These are phyloP conservation scores for Phellopilus nigrolimitatus DNA, from an alignment of 1,284 basidiomycete genomes.

Conservation along the genomic window DNA sequence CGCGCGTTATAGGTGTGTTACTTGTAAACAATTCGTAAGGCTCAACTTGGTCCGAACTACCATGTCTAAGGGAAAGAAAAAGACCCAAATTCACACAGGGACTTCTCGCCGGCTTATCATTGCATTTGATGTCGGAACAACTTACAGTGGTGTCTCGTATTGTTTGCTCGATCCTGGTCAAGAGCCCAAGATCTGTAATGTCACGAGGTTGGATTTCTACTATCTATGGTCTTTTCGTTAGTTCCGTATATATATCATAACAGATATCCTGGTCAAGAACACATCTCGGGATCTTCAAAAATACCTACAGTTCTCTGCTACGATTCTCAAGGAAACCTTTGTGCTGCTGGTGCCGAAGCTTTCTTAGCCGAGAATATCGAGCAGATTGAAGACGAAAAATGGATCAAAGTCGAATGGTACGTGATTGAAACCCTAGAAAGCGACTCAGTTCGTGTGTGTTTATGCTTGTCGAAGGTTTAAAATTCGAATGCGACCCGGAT, in stretches of 20 bases:
- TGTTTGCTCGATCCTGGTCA: conserved; percentile 42
- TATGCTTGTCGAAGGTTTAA: conserved; percentile 45
- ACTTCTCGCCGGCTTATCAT: conserved; percentile 38
- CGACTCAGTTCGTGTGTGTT: not conserved
- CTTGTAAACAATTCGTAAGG: too few species aligned
- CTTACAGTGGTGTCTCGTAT: conserved; percentile 48
- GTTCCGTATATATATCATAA: not conserved
- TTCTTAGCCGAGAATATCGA: conserved; percentile 50
- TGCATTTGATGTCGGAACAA: conserved; percentile 50
- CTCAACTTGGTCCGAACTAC: not conserved
- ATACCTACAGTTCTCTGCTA: conserved; percentile 73
- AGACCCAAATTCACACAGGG: conserved; percentile 21
- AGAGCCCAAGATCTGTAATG: conserved; percentile 40
- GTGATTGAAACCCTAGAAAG: conserved; percentile 26
- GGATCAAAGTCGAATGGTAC: conserved; percentile 69
- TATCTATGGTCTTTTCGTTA: not conserved
- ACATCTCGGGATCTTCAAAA: conserved; percentile 77
- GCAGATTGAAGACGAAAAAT: conserved; percentile 68
- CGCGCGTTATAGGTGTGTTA: too few species aligned
- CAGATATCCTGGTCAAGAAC: conserved; percentile 60
- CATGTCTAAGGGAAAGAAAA: not conserved
- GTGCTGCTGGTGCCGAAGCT: conserved; percentile 71
- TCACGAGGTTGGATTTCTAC: conserved; percentile 34
- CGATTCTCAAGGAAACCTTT: conserved; percentile 54
- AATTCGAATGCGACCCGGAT: conserved; percentile 44